Evolutionary conservation across 2,329 filamentous ascomycete species (phyloP).

Genomic region (Pseudogymnoascus sp.): DNA sequence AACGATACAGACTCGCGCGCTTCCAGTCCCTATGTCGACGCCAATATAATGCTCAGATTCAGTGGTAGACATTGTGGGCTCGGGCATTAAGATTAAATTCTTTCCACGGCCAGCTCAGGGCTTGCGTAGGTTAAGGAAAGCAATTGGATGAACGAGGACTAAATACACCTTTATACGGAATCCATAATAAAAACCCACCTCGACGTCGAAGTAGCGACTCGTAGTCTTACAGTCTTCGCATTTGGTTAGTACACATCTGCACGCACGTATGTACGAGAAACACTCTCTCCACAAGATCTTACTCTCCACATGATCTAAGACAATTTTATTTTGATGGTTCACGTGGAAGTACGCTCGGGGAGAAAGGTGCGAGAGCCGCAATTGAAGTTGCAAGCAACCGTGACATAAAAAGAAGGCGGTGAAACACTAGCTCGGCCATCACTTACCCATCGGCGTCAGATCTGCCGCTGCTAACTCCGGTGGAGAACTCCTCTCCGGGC

Average conservation of each 20-base stretch:
- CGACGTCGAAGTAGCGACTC: not conserved
- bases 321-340: not conserved
- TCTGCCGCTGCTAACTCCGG: not conserved
- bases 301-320: not conserved
- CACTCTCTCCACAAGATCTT: not conserved
- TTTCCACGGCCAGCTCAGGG: not conserved
- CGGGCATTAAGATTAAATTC: not conserved
- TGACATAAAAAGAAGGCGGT: not conserved
- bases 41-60: constrained; percentile 60
- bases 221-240: not conserved
- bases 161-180: not conserved
- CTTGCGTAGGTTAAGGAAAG: not conserved
- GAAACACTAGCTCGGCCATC: not conserved
- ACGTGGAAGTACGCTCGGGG: not conserved
- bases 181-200: not conserved
- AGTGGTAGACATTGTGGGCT: not conserved
- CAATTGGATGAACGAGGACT: not conserved
- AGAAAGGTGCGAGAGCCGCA: not conserved
- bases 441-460: not conserved
- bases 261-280: not conserved
- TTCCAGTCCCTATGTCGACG: constrained; percentile 94
- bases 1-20: constrained; percentile 91
- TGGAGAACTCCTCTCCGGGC: not conserved
- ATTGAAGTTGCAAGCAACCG: not conserved
- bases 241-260: not conserved